These are phyloP conservation scores for Argentina anserina DNA, from an alignment of 306 rosid genomes.

Conservation along the genomic window DNA sequence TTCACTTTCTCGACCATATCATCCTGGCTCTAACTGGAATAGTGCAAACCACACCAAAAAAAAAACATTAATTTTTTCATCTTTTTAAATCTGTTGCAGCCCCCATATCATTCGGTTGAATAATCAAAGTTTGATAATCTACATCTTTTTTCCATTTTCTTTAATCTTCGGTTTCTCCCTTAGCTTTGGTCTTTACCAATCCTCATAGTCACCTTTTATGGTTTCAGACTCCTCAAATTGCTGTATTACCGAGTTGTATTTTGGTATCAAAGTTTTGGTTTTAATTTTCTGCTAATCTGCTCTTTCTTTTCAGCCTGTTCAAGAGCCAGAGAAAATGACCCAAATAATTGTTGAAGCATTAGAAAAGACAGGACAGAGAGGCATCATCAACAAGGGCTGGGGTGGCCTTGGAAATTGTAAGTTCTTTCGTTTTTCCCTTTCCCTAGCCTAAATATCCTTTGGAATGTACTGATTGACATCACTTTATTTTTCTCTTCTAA, in stretches of 20 bases:
- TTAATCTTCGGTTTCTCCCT: too few species aligned
- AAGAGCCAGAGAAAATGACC: slow-evolving; percentile 94
- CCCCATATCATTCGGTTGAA: neutral
- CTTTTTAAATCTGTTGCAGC: neutral
- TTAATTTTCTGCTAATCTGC: neutral
- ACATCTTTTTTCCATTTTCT: neutral
- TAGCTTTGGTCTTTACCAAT: neutral
- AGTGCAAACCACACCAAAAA: neutral
- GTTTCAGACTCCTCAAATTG: neutral
- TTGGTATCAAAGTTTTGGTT: neutral
- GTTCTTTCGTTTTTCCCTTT: slow-evolving; percentile 11
- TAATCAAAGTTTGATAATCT: neutral
- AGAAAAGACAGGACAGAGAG: slow-evolving; percentile 86
- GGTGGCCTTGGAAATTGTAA: slow-evolving; percentile 97
- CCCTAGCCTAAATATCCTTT: slow-evolving; percentile 9
- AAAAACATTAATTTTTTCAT: neutral
- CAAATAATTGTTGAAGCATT: slow-evolving; percentile 85
- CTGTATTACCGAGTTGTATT: neutral
- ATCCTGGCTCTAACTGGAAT: neutral
- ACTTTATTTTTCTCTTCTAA: slow-evolving; percentile 41
- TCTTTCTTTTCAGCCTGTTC: slow-evolving; percentile 65
- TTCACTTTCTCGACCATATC: too few species aligned
- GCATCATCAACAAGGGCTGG: slow-evolving; percentile 99
- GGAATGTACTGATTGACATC: slow-evolving; percentile 13
- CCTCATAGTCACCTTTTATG: neutral